These are phyloP conservation scores for Arthroderma sp. DNA, from an alignment of 2,329 filamentous ascomycete genomes.

Conservation along the genomic window DNA sequence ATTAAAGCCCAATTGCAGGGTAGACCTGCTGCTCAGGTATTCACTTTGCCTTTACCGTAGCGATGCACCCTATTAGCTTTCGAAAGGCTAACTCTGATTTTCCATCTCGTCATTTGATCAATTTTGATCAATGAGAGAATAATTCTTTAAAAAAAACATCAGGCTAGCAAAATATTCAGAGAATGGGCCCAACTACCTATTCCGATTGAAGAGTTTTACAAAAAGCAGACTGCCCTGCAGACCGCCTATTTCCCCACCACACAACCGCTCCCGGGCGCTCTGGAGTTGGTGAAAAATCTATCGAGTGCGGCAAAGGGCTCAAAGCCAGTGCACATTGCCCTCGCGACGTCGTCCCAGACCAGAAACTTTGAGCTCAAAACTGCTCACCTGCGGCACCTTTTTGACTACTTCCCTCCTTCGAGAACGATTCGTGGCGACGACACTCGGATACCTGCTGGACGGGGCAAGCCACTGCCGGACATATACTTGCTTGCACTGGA, in stretches of 20 bases:
- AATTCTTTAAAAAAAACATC: background rate
- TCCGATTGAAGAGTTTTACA: conserved; percentile 50
- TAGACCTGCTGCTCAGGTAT: conserved; percentile 44
- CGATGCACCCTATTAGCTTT: too few species aligned
- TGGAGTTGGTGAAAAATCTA: conserved; percentile 45
- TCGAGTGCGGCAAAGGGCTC: conserved; percentile 21
- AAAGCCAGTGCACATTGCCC: conserved; percentile 58
- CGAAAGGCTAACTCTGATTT: too few species aligned
- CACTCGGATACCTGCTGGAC: conserved; percentile 55
- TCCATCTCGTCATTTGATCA: too few species aligned
- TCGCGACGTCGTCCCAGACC: conserved; percentile 67
- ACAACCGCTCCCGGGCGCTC: conserved; percentile 67
- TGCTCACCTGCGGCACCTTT: conserved; percentile 37
- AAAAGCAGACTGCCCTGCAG: conserved; percentile 51
- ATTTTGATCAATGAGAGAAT: too few species aligned
- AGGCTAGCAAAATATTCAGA: conserved; percentile 52
- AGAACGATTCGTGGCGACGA: conserved; percentile 80
- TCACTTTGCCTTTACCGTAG: background rate
- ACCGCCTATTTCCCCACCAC: conserved; percentile 56
- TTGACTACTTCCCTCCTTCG: conserved; percentile 49
- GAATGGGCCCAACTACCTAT: conserved; percentile 82
- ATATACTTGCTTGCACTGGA: conserved; percentile 81
- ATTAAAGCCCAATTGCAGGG: conserved; percentile 82
- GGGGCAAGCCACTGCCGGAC: conserved; percentile 90
- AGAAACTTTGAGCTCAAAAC: conserved; percentile 70